These are phyloP conservation scores for Colletotrichum graminicola DNA, from an alignment of 2,329 filamentous ascomycete species.

Conservation along the genomic window DNA sequence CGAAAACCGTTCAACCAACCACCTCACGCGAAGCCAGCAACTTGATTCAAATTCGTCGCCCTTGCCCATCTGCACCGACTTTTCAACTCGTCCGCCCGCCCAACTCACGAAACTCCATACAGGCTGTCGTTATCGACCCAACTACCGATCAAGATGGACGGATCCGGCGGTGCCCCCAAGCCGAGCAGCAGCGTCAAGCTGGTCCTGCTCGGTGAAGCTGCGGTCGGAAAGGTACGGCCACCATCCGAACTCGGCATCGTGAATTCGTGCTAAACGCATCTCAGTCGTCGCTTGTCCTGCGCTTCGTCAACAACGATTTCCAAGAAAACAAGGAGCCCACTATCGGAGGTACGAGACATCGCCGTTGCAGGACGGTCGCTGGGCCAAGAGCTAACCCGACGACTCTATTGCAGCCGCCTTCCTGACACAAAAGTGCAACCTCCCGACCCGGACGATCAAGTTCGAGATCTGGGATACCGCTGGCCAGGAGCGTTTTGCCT, in stretches of 20 bases:
- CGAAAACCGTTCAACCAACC: conserved; percentile 36
- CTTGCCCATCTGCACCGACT: conserved; percentile 21
- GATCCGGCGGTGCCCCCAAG: conserved; percentile 79
- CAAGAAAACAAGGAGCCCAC: conserved; percentile 99
- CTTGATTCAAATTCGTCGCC: conserved; percentile 22
- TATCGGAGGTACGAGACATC: conserved; percentile 81
- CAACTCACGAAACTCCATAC: background rate
- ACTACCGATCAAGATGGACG: conserved; percentile 69
- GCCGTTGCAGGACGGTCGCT: conserved; percentile 12
- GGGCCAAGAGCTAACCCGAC: conserved; percentile 30
- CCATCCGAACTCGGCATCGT: conserved; percentile 1
- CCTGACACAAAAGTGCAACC: conserved; percentile 97
- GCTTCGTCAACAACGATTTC: conserved; percentile 99
- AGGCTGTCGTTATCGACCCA: conserved; percentile 31
- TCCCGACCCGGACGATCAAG: conserved; percentile 91
- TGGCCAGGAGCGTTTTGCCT: conserved; percentile 96
- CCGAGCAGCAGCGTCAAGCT: conserved; percentile 99
- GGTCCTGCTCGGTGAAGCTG: conserved; percentile 95
- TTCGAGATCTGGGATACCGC: conserved; percentile 99
- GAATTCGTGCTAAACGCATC: conserved; percentile 42
- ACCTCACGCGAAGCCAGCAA: conserved; percentile 38
- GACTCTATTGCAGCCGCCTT: conserved; percentile 80
- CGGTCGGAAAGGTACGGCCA: conserved; percentile 89
- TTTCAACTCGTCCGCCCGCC: background rate
- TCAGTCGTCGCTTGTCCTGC: conserved; percentile 94